These are phyloP conservation scores for Colletotrichum orbiculare DNA, from an alignment of 2,329 filamentous ascomycete species.

Conservation along the genomic window DNA sequence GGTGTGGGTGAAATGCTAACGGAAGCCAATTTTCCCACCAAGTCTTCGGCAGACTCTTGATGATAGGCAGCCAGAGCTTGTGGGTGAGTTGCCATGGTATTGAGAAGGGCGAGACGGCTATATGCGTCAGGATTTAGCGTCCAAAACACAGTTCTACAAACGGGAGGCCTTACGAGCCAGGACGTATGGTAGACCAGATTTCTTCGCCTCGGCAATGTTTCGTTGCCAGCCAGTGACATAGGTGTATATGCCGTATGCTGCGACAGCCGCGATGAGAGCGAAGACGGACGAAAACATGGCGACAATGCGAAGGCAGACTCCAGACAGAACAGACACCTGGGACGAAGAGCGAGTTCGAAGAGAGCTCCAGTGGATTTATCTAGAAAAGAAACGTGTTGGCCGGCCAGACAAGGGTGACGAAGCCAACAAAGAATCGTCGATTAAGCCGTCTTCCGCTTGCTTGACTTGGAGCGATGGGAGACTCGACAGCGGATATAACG, in stretches of 20 bases:
- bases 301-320: not conserved
- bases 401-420: too few species aligned
- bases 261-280: constrained; percentile 46
- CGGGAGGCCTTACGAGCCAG: constrained; percentile 59
- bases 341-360: not conserved
- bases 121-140: constrained; percentile 3
- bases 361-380: not conserved
- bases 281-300: constrained; percentile 51
- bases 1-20: constrained; percentile 53
- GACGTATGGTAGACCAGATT: constrained; percentile 63
- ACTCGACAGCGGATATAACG: not conserved
- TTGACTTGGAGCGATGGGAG: not conserved
- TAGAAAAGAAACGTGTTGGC: not conserved
- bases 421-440: too few species aligned
- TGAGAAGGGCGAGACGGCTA: constrained; percentile 62
- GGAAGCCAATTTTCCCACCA: constrained; percentile 69
- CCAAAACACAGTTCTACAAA: too few species aligned
- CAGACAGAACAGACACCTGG: not conserved
- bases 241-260: constrained; percentile 48
- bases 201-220: constrained; percentile 63
- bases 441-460: too few species aligned
- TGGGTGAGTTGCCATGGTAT: constrained; percentile 66
- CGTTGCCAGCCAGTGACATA: constrained; percentile 48
- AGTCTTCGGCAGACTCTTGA: constrained; percentile 64
- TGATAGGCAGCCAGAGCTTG: constrained; percentile 64